phyloP scores from a whole-genome alignment of 139 green algal species.

The Gonium pectorale region DNA sequence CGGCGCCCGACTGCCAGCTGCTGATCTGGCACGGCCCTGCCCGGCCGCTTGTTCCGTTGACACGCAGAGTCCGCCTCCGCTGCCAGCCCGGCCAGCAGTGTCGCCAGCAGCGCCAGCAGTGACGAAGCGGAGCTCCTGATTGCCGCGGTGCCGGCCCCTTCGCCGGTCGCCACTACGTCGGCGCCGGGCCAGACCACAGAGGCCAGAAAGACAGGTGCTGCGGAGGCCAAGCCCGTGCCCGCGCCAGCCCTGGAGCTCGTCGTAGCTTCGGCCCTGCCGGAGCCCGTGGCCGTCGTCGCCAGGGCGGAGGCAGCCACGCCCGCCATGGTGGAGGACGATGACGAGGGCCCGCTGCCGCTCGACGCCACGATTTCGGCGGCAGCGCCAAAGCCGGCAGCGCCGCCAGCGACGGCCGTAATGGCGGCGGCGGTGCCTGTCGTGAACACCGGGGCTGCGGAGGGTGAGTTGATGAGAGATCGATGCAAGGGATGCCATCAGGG shows the following conservation, averaged over 20 bases:
- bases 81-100: not conserved
- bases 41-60: too few species aligned
- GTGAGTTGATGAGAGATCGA: too few species aligned
- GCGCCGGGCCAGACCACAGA: too few species aligned
- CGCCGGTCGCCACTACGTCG: too few species aligned
- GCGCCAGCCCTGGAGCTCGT: too few species aligned
- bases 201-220: too few species aligned
- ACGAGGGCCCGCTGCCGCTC: constrained; percentile 20
- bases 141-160: not conserved
- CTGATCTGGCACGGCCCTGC: too few species aligned
- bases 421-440: not conserved
- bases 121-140: not conserved
- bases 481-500: too few species aligned
- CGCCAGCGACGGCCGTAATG: not conserved
- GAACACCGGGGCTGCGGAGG: not conserved
- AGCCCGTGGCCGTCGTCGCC: not conserved
- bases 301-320: not conserved
- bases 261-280: too few species aligned
- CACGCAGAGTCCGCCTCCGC: not conserved
- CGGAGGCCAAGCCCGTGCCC: not conserved
- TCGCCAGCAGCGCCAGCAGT: not conserved
- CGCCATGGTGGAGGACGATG: not conserved
- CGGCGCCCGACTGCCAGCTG: too few species aligned
- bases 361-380: not conserved
- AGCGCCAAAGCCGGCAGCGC: constrained; percentile 7